Percentiles rank a stretch among this genome's conserved stretches.
These are phyloP conservation scores for Phoma sp. DNA, from an alignment of 2,329 filamentous ascomycete genomes.

Conservation along the genomic window DNA sequence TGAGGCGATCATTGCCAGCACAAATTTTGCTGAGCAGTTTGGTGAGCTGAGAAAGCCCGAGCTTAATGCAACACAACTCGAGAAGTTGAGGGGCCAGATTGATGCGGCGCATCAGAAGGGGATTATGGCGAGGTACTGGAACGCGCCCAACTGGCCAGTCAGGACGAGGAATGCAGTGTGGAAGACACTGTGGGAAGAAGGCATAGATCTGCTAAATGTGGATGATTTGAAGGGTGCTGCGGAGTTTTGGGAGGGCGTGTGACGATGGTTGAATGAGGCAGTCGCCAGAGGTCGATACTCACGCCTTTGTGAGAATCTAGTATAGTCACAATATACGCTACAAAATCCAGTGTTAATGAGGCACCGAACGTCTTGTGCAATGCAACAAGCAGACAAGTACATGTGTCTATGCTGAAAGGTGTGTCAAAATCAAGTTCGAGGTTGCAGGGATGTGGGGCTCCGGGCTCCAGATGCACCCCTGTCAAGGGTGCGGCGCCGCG, in stretches of 20 bases:
- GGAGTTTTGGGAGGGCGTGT: slow-evolving; percentile 47
- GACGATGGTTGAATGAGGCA: not conserved
- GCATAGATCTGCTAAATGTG: slow-evolving; percentile 67
- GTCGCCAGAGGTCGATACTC: not conserved
- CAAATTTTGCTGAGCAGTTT: slow-evolving; percentile 55
- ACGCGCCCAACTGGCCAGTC: slow-evolving; percentile 62
- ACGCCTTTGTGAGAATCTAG: no score
- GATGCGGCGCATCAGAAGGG: slow-evolving; percentile 60
- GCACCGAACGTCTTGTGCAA: no score
- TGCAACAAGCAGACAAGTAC: not conserved
- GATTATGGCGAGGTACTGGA: slow-evolving; percentile 68
- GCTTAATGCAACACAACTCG: slow-evolving; percentile 57
- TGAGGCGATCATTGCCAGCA: slow-evolving; percentile 62
- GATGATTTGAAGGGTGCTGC: slow-evolving; percentile 64
- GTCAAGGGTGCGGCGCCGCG: slow-evolving; percentile 11
- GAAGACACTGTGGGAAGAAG: slow-evolving; percentile 62
- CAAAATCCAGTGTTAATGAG: no score
- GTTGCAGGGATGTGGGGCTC: slow-evolving; percentile 8
- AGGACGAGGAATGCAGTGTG: slow-evolving; percentile 59
- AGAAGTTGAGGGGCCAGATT: slow-evolving; percentile 60
- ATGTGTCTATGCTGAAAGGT: not conserved
- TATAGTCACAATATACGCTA: no score
- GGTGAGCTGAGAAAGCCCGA: slow-evolving; percentile 44
- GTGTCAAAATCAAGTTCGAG: not conserved
- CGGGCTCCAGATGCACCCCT: slow-evolving; percentile 5